Evolutionary conservation across 768 basidiomycete species (phyloP), one percentile per base, ranked within the genome.

Genomic region (Phlebiopsis flavidoalba): DNA sequence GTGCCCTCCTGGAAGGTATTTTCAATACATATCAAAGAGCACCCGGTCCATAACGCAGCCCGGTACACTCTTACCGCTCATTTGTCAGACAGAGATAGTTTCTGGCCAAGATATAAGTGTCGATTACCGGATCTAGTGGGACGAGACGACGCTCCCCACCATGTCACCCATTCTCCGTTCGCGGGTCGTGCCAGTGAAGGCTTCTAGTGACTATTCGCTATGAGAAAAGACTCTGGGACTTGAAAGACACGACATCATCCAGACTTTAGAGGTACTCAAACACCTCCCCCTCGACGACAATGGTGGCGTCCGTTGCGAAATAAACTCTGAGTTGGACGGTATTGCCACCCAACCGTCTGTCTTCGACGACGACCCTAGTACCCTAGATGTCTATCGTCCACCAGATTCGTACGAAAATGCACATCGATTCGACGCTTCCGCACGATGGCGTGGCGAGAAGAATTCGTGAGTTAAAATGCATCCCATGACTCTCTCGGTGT

Each of bases 371-470:
- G 81, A 86, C 62, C 82, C 83, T 0, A 63, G 64, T 5, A 77
- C 78, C 1, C 67, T 82, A 2, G 77, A 84, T 65, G 70, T 72
- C 5, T 85, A 85, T 68, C 74, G 77, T 0, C 85, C 84, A 1
- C 81, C 80, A 8, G 71, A 78, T 5, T 63, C 72, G 56, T 87
- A 83, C 59, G 86, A 88, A 71, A 87, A 86, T 65, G 65, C 78
- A 6, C 83, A 83, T 64, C 79, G 86, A 1, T 88, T 91, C 65
- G 83, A 89, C 67, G 82, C 84, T 1, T 54, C 70, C 15, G 86
- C 86, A 19, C 79, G 87, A 8, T 89, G 88, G 87, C 87, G 8
- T 87, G 82, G 81, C 68, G 83, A 45, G 86, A 89, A 70, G 87
- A 89, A 71, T 76, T 75, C 70, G 81, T 82, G 58, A 57, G 76